Percentiles rank a stretch among this genome's conserved stretches.
These are phyloP conservation scores for Mortierella sp. DNA, from an alignment of 371 early-diverging fungal species.

Conservation along the genomic window DNA sequence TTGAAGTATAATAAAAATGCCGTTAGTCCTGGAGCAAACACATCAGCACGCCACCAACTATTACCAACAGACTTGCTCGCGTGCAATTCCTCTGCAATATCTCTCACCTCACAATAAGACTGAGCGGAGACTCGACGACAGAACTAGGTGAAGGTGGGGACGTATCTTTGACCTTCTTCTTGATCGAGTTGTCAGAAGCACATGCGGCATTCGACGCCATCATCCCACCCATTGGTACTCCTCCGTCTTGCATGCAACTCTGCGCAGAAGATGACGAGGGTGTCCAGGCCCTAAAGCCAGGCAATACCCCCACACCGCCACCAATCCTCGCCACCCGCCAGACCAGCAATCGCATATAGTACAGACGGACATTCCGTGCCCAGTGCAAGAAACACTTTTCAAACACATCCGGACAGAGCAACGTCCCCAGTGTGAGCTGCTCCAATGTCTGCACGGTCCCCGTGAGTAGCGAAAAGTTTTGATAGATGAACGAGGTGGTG, in stretches of 20 bases:
- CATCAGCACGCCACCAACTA: neutral
- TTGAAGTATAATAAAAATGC: neutral
- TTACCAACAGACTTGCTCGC: no score
- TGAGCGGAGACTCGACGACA: constrained; percentile 33
- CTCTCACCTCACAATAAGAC: constrained; percentile 41
- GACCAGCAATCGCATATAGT: constrained; percentile 66
- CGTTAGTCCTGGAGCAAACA: neutral
- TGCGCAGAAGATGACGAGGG: neutral
- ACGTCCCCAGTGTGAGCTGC: constrained; percentile 60
- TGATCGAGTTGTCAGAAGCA: constrained; percentile 1
- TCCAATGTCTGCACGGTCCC: constrained; percentile 59
- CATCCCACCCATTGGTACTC: constrained; percentile 17
- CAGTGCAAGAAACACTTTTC: constrained; percentile 70
- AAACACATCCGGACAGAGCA: constrained; percentile 63
- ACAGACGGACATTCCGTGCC: constrained; percentile 68
- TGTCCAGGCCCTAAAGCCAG: constrained; percentile 49
- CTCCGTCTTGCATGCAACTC: constrained; percentile 10
- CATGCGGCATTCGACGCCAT: constrained; percentile 27
- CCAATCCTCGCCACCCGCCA: constrained; percentile 65
- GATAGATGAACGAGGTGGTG: constrained; percentile 67
- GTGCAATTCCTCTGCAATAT: no score
- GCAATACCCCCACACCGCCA: constrained; percentile 53
- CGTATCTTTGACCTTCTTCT: constrained; percentile 32
- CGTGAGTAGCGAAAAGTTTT: constrained; percentile 67
- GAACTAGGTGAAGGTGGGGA: constrained; percentile 13